phyloP scores from a whole-genome alignment of 352 stramenopile species.

The Phytophthora kernoviae region DNA sequence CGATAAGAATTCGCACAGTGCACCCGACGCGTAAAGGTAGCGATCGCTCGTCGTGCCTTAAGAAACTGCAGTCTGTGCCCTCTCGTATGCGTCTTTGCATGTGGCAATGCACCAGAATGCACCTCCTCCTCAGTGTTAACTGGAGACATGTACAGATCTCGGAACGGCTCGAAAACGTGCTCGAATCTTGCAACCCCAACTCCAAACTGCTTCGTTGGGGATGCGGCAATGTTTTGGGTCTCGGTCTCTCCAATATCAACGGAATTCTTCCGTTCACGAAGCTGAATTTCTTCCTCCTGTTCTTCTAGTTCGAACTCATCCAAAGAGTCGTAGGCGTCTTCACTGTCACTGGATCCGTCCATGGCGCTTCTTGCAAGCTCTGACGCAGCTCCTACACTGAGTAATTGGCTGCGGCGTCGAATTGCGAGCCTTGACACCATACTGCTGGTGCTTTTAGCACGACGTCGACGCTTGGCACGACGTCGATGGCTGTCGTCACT shows the following conservation, averaged over 20 bases:
- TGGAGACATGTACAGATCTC: slow-evolving; percentile 52
- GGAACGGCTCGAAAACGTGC: slow-evolving; percentile 59
- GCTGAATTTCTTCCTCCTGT: slow-evolving; percentile 21
- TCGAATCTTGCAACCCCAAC: slow-evolving; percentile 39
- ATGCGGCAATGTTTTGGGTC: slow-evolving; percentile 1
- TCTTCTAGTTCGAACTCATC: slow-evolving; percentile 35
- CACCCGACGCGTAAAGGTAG: slow-evolving; percentile 40
- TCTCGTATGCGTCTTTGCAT: not conserved
- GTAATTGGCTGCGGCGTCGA: slow-evolving; percentile 24
- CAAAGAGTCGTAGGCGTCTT: slow-evolving; percentile 38
- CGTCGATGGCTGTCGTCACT: slow-evolving; percentile 17
- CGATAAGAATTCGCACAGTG: slow-evolving; percentile 54
- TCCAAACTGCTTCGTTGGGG: slow-evolving; percentile 10
- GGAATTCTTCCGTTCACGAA: slow-evolving; percentile 22
- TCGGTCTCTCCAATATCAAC: slow-evolving; percentile 16
- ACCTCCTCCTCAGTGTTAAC: not conserved
- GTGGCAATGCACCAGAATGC: not conserved
- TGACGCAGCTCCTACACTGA: slow-evolving; percentile 22
- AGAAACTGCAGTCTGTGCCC: slow-evolving; percentile 21
- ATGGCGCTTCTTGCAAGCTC: slow-evolving; percentile 25
- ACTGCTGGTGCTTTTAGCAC: slow-evolving; percentile 23
- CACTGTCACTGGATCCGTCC: slow-evolving; percentile 30
- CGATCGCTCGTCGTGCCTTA: slow-evolving; percentile 37
- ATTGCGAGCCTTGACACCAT: slow-evolving; percentile 29
- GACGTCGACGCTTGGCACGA: slow-evolving; percentile 13